phyloP scores from a whole-genome alignment of 2,329 filamentous ascomycete species.

The Hypoxylon sp. region DNA sequence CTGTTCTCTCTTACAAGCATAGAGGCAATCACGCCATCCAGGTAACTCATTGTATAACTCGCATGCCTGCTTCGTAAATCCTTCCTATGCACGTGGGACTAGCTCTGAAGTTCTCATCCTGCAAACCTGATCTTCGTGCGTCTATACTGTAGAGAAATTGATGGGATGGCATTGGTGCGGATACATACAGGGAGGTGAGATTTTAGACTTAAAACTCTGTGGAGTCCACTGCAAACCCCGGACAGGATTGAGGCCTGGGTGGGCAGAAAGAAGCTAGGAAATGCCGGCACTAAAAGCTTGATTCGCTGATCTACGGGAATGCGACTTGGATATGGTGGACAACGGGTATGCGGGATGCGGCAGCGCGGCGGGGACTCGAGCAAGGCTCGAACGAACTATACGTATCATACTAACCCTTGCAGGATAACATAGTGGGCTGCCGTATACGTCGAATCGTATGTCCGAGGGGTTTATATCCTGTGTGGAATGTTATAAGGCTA shows the following conservation, averaged over 20 bases:
- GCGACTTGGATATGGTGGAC: not conserved
- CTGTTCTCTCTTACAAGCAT: not conserved
- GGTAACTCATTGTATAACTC: not conserved
- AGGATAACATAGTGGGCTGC: not conserved
- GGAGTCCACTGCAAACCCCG: not conserved
- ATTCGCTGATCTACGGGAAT: not conserved
- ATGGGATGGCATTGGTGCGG: not conserved
- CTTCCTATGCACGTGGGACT: not conserved
- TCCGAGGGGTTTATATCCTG: not conserved
- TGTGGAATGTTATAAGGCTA: slow-evolving; percentile 1
- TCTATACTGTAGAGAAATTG: not conserved
- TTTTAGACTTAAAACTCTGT: slow-evolving; percentile 9
- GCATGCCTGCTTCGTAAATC: not conserved
- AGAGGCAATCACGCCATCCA: not conserved
- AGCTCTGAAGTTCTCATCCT: not conserved
- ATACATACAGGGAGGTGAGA: slow-evolving; percentile 2
- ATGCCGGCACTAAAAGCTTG: slow-evolving; percentile 10
- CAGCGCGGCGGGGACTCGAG: not conserved
- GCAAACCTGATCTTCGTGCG: not conserved
- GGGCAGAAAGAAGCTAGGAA: not conserved
- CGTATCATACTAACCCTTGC: not conserved
- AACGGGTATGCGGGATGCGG: slow-evolving; percentile 3
- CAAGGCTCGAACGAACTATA: not conserved
- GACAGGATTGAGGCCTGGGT: not conserved
- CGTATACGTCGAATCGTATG: not conserved